Percentiles rank a stretch among this genome's conserved stretches.
phyloP scores from a whole-genome alignment of 768 basidiomycete genomes.

The Podaxis rugospora region DNA sequence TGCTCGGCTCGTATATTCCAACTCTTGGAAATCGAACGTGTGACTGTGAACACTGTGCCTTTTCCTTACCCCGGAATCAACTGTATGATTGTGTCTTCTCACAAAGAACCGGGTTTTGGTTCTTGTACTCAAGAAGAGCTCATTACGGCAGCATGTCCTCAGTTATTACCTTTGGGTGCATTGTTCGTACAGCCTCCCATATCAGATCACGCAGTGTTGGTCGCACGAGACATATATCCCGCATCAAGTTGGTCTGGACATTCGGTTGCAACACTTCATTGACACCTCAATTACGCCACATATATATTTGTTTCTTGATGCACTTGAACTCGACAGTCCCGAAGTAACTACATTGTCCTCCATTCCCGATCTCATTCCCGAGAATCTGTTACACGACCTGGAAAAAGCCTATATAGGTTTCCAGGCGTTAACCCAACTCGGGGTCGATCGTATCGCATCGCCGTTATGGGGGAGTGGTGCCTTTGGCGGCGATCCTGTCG shows the following conservation, averaged over 20 bases:
- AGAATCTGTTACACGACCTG: constrained; percentile 24
- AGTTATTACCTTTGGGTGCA: constrained; percentile 24
- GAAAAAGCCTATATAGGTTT: constrained; percentile 26
- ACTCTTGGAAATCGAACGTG: constrained; percentile 18
- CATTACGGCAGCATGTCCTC: constrained; percentile 25
- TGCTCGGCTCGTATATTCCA: constrained; percentile 15
- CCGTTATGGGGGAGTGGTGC: constrained; percentile 32
- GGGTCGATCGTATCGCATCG: constrained; percentile 20
- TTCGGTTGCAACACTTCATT: constrained; percentile 9
- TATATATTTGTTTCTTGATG: constrained; percentile 27
- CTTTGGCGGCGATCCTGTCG: constrained; percentile 28
- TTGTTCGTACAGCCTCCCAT: constrained; percentile 26
- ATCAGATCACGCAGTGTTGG: constrained; percentile 20
- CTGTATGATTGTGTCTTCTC: constrained; percentile 26
- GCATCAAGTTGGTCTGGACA: constrained; percentile 23
- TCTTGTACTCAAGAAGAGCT: constrained; percentile 30
- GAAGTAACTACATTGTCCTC: neutral
- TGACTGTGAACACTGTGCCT: constrained; percentile 15
- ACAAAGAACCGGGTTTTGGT: constrained; percentile 28
- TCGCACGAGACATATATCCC: constrained; percentile 20
- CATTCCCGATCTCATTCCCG: constrained; percentile 21
- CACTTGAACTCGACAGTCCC: constrained; percentile 23
- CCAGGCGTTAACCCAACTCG: constrained; percentile 15
- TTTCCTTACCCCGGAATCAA: constrained; percentile 22
- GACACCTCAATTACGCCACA: constrained; percentile 4